phyloP scores from a whole-genome alignment of 192 early-diverging fungal genomes.

The Allomyces javanicus region DNA sequence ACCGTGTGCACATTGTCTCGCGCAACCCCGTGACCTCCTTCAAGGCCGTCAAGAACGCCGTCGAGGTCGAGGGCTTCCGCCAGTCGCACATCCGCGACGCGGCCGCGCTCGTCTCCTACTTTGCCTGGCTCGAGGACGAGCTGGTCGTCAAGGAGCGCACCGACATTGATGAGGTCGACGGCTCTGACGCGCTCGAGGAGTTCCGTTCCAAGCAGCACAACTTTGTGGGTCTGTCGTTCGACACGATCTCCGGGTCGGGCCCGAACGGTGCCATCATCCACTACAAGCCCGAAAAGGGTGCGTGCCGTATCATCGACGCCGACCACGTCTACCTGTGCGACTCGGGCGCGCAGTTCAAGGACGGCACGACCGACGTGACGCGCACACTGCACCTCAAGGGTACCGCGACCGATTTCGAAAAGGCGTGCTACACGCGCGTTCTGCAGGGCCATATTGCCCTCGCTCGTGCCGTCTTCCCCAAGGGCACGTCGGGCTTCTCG shows the following conservation, averaged over 20 bases:
- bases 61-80: slow-evolving; percentile 81
- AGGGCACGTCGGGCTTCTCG: slow-evolving; percentile 67
- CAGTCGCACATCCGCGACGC: slow-evolving; percentile 78
- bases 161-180: slow-evolving; percentile 62
- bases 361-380: slow-evolving; percentile 96
- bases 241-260: slow-evolving; percentile 87
- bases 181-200: slow-evolving; percentile 60
- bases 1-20: slow-evolving; percentile 11
- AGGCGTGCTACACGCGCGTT: slow-evolving; percentile 88
- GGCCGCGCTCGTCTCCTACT: slow-evolving; percentile 63
- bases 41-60: slow-evolving; percentile 86
- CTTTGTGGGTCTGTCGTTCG: slow-evolving; percentile 87
- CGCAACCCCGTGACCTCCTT: slow-evolving; percentile 51
- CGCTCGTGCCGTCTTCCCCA: slow-evolving; percentile 73
- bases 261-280: slow-evolving; percentile 97
- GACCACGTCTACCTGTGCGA: slow-evolving; percentile 80
- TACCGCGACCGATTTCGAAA: slow-evolving; percentile 60
- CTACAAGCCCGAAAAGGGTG: slow-evolving; percentile 72
- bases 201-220: slow-evolving; percentile 49
- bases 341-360: slow-evolving; percentile 87
- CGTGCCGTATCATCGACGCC: slow-evolving; percentile 50
- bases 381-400: slow-evolving; percentile 75
- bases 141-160: slow-evolving; percentile 40
- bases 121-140: slow-evolving; percentile 90
- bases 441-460: slow-evolving; percentile 93